These are phyloP conservation scores for Phyllosticta citriasiana DNA, from an alignment of 2,329 filamentous ascomycete species.

Conservation along the genomic window DNA sequence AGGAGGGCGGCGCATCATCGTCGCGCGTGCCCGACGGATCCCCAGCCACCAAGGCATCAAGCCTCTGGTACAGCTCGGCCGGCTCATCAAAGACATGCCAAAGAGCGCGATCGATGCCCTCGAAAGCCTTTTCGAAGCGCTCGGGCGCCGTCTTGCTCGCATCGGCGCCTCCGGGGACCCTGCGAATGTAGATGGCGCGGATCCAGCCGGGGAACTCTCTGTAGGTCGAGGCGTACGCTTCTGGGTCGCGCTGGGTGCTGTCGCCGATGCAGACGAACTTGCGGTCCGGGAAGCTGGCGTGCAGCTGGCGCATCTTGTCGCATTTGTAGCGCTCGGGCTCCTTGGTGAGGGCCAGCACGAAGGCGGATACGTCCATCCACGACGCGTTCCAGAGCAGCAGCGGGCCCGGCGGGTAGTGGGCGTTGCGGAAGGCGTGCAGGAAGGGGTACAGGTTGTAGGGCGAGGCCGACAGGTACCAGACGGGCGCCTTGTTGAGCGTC, in stretches of 20 bases:
- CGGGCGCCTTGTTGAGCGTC: slow-evolving; percentile 53
- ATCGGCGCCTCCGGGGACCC: slow-evolving; percentile 63
- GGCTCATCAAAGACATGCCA: slow-evolving; percentile 83
- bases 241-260: slow-evolving; percentile 83
- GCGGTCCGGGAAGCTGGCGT: slow-evolving; percentile 65
- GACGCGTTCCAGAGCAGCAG: slow-evolving; percentile 76
- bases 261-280: slow-evolving; percentile 82
- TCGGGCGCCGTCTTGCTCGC: slow-evolving; percentile 58
- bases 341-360: slow-evolving; percentile 68
- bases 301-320: slow-evolving; percentile 66
- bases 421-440: slow-evolving; percentile 61
- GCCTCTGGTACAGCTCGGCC: slow-evolving; percentile 45
- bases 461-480: slow-evolving; percentile 89
- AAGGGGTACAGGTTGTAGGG: slow-evolving; percentile 93
- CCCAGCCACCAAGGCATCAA: slow-evolving; percentile 16
- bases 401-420: slow-evolving; percentile 65
- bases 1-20: background rate
- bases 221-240: slow-evolving; percentile 76
- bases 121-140: slow-evolving; percentile 77
- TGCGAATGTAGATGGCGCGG: slow-evolving; percentile 73
- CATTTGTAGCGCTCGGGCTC: slow-evolving; percentile 82
- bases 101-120: slow-evolving; percentile 54
- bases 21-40: background rate
- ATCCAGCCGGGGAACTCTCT: slow-evolving; percentile 65
- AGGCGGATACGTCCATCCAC: slow-evolving; percentile 73